Evolutionary conservation across 2,329 filamentous ascomycete genomes (phyloP).

Genomic region (Aspergillus sp.): DNA sequence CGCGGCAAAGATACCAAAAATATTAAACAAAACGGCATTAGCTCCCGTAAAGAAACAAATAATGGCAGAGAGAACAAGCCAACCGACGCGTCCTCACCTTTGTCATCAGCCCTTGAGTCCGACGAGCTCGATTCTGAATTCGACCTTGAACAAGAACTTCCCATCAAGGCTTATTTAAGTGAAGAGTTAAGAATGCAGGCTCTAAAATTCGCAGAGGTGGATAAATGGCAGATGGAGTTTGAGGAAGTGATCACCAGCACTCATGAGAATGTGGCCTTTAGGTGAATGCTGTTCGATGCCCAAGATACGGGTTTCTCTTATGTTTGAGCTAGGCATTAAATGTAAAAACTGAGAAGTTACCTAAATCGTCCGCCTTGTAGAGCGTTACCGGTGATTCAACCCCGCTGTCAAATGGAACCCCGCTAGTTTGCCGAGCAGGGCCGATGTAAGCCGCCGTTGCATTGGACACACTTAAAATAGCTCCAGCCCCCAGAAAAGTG

Average conservation of each 20-base stretch:
- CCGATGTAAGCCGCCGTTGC: constrained; percentile 3
- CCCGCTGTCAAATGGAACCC: constrained; percentile 3
- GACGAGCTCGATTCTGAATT: constrained; percentile 29
- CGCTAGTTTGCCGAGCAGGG: neutral
- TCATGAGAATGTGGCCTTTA: constrained; percentile 21
- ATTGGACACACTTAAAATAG: constrained; percentile 2
- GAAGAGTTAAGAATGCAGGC: constrained; percentile 38
- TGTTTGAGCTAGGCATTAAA: neutral
- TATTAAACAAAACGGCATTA: neutral
- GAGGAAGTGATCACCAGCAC: constrained; percentile 37
- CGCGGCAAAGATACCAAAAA: neutral
- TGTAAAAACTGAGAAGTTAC: neutral
- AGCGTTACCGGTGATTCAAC: neutral
- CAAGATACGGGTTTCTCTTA: neutral
- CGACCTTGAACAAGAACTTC: constrained; percentile 6
- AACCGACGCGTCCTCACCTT: constrained; percentile 27
- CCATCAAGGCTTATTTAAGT: constrained; percentile 27
- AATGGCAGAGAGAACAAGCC: constrained; percentile 34
- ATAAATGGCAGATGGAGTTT: constrained; percentile 46
- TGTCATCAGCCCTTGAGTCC: constrained; percentile 35
- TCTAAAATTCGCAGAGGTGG: constrained; percentile 43
- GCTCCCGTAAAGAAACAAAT: constrained; percentile 11
- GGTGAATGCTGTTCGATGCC: neutral
- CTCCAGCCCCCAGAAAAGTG: neutral
- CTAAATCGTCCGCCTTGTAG: neutral